Base-by-base conservation (phyloP, 495 filamentous ascomycete species). In the Evernia prunastri region DNA sequence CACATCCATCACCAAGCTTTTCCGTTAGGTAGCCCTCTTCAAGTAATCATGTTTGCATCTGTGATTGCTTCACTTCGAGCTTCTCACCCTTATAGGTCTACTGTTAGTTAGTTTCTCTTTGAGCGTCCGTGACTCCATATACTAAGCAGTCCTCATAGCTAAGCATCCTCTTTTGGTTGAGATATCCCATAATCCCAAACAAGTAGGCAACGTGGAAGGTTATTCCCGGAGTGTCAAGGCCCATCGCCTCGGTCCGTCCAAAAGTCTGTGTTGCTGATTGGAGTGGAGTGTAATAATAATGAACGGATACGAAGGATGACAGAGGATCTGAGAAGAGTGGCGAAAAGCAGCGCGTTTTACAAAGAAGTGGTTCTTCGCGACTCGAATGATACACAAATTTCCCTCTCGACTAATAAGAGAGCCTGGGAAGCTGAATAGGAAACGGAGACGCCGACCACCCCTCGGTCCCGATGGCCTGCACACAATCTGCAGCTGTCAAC, bases 181-280 rank as follows among this genome's bases (percentile, higher is more conserved):
- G 20, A 25, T 62, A 49, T 29, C 56, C 36, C 49, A 25, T 62
- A 49, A 40, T 62, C 36, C 49, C 23, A 56, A 39, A 40, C 33
- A 15, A 9, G 31, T 25, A 18, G 39, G 23, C 36, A 37, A 43
- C 12, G 18, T 39, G 10, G 25, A 37, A 62, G 60, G 54, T 29
- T 42, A 33, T 33, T 62, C 36, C 49, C 60, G 60, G 60, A 42
- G 1, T 56, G 47, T 42, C 57, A 59, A 42, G 57, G 57, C 12
- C 36, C 57, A 59, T 36, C 61, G 54, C 53, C 39, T 63, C 54
- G 54, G 54, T 47, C 61, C 61, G 54, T 27, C 2, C 47, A 33
- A 29, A 39, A 33, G 23, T 17, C 35, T 43, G 31, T 31, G 27
- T 39, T 27, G 53, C 60, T 47, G 27, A 31, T 56, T 40, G 18